Evolutionary conservation across 805 yeast species (phyloP), one percentile per base, ranked within the genome.

Genomic region (Wickerhamomyces queroliae): DNA sequence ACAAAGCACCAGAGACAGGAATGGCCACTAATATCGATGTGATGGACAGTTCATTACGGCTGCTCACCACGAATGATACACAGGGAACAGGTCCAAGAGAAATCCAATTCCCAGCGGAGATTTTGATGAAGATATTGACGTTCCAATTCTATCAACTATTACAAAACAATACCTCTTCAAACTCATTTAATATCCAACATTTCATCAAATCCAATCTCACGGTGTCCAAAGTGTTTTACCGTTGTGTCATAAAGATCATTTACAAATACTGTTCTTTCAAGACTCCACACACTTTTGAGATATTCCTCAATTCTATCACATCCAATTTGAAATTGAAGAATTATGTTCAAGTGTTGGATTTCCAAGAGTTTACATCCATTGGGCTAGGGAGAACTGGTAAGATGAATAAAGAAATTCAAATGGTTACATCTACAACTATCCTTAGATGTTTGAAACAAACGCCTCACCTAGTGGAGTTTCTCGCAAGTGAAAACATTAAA

Each of bases 361-460:
- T 89, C 52, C 84, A 85, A 53, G 91, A 85, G 49, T 83, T 89
- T 60, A 88, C 96, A 2, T 81, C 91, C 0, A 80, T 90, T 36
- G 96, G 96, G 0, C 69, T 89, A 35, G 96, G 96, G 2, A 69
- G 96, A 47, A 84, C 96, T 0, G 87, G 85, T 10, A 74, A 82
- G 49, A 89, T 89, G 95, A 90, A 85, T 62, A 81, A 77, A 59
- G 95, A 85, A 61, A 89, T 89, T 50, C 95, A 89, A 61, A 85
- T 86, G 85, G 87, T 89, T 30, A 89, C 96, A 0, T 69, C 81
- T 30, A 64, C 66, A 21, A 89, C 96, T 3, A 78, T 89, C 19
- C 59, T 74, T 34, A 67, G 75, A 18, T 85, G 87, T 41, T 66
- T 89, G 22, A 54, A 61, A 37, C 59, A 76, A 42, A 80, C 85